These are phyloP conservation scores for Colletotrichum chlorophyti DNA, from an alignment of 2,329 filamentous ascomycete species.

Conservation along the genomic window DNA sequence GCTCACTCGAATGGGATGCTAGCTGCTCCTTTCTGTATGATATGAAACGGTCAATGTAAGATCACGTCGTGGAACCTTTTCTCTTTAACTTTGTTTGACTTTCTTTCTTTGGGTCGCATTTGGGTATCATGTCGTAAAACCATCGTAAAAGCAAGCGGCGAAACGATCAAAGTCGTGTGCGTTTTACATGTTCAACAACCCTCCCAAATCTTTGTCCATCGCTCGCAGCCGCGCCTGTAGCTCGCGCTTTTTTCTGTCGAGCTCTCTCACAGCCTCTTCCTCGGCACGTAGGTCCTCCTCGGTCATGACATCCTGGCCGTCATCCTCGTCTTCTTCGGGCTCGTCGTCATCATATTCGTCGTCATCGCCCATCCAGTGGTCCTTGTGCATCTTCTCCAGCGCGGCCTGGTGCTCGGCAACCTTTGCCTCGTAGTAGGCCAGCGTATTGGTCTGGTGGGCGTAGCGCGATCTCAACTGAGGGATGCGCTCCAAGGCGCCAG, in stretches of 20 bases:
- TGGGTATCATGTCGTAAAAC: conserved; percentile 16
- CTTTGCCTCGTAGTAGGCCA: conserved; percentile 80
- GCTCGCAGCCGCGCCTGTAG: conserved; percentile 58
- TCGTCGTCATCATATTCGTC: conserved; percentile 59
- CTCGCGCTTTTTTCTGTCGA: conserved; percentile 64
- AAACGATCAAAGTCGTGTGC: not conserved
- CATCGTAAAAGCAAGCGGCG: not conserved
- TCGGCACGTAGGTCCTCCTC: conserved; percentile 73
- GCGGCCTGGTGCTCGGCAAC: conserved; percentile 79
- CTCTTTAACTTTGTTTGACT: too few species aligned
- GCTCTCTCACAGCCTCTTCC: conserved; percentile 68
- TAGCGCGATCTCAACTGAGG: conserved; percentile 74
- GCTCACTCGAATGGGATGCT: too few species aligned
- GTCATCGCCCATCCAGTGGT: conserved; percentile 61
- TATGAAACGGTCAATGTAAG: not conserved
- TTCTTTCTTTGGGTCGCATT: too few species aligned
- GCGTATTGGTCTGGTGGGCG: conserved; percentile 73
- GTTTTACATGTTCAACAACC: conserved; percentile 57
- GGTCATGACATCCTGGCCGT: conserved; percentile 58
- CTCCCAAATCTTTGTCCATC: conserved; percentile 64
- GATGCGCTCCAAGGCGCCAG: conserved; percentile 81
- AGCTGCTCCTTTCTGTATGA: too few species aligned
- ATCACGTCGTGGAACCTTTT: conserved; percentile 22
- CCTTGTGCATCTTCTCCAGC: conserved; percentile 75
- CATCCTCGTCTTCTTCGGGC: conserved; percentile 39